Percentiles rank a stretch among this genome's conserved stretches.
Conservation (phyloP, 2,329 filamentous ascomycete species). For the Exophiala aquamarina region DNA sequence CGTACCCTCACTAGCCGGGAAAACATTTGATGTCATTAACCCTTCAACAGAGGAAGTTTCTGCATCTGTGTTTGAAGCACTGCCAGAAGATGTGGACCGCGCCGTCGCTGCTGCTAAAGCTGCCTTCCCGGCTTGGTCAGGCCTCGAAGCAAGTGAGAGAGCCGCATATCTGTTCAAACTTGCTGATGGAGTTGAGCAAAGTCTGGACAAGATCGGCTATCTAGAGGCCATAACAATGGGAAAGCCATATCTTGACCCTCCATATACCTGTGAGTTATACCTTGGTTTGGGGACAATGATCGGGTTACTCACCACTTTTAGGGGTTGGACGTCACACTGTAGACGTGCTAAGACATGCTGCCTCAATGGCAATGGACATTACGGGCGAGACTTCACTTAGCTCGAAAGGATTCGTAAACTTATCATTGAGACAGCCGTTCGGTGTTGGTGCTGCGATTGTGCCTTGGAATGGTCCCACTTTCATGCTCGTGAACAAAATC, state of each 20-base stretch:
- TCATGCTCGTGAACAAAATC: slow-evolving; percentile 45
- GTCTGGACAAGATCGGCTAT: slow-evolving; percentile 44
- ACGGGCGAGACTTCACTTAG: too few species aligned
- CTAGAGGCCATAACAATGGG: slow-evolving; percentile 52
- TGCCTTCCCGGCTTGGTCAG: slow-evolving; percentile 44
- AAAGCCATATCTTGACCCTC: slow-evolving; percentile 44
- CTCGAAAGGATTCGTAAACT: slow-evolving; percentile 40
- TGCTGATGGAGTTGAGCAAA: slow-evolving; percentile 40
- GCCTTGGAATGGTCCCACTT: slow-evolving; percentile 54
- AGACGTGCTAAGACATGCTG: too few species aligned
- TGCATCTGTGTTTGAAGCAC: slow-evolving; percentile 31
- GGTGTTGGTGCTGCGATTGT: too few species aligned
- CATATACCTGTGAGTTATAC: slow-evolving; percentile 19
- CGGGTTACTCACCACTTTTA: slow-evolving; percentile 34
- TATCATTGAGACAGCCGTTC: slow-evolving; percentile 14
- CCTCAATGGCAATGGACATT: too few species aligned
- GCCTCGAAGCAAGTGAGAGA: slow-evolving; percentile 44
- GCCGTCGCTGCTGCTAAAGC: slow-evolving; percentile 32
- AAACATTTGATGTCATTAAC: slow-evolving; percentile 34
- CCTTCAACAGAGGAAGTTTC: slow-evolving; percentile 32
- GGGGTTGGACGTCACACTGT: too few species aligned
- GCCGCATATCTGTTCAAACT: slow-evolving; percentile 41
- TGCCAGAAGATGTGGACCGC: slow-evolving; percentile 33
- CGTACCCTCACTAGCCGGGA: slow-evolving; percentile 29
- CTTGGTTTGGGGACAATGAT: slow-evolving; percentile 51